Evolutionary conservation across 768 basidiomycete species (phyloP), one percentile per base, ranked within the genome.

Genomic region (Leucocoprinus birnbaumii): DNA sequence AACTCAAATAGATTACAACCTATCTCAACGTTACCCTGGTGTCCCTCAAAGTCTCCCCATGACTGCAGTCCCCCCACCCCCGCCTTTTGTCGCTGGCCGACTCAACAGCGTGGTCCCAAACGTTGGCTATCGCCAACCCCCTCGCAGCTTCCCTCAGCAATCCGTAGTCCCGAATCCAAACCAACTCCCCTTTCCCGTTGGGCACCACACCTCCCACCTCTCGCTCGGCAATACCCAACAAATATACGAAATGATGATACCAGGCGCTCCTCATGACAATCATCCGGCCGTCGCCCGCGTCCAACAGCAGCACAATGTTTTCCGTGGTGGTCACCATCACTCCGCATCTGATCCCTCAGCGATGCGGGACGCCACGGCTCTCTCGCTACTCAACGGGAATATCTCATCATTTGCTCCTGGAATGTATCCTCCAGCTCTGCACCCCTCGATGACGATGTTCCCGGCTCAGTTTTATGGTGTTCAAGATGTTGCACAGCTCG

Each of bases 301-400:
- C 48, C 89, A 91, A 67, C 88, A 90, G 61, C 89, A 89, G 64
- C 86, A 85, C 64, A 84, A 83, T 61, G 78, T 78, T 43, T 91
- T 87, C 73, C 86, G 87, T 35, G 77, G 74, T 24, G 82, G 80
- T 22, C 89, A 92, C 67, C 90, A 91, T 59, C 89, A 92, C 68
- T 91, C 89, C 34, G 80, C 88, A 3, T 91, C 89, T 1, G 90
- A 92, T 64, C 90, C 89, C 3, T 87, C 89, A 31, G 79, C 84
- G 8, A 74, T 91, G 37, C 82, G 89, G 46, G 90, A 91, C 62
- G 84, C 82, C 37, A 77, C 84, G 31, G 67, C 84, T n/a, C 68
- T 90, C 45, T 82, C 86, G 27, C 63, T 90, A 57, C 70, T 91
- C 61, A 80, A 75, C 61, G 77, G 68, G 54, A 78, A 71, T 60